Percentiles rank a stretch among this genome's conserved stretches.
Evolutionary conservation across 208 protist species (phyloP).

Genomic region (Acanthamoeba castellanii): DNA sequence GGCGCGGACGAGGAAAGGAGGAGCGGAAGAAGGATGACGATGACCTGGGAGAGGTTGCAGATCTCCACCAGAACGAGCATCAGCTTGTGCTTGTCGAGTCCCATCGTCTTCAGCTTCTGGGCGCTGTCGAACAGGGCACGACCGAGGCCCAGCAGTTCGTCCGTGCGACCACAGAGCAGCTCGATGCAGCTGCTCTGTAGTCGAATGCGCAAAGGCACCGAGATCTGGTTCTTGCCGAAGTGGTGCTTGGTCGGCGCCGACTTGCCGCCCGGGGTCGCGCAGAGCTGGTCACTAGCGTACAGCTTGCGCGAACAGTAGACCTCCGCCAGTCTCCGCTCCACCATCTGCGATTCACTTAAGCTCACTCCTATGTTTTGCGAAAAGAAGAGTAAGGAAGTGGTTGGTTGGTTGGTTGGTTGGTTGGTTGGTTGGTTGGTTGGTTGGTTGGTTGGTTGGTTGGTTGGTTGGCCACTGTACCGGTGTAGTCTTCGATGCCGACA

Average conservation of each 20-base stretch:
- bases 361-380: not conserved
- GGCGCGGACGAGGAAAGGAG: not conserved
- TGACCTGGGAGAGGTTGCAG: slow-evolving; percentile 20
- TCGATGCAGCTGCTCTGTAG: slow-evolving; percentile 52
- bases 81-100: slow-evolving; percentile 65
- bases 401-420: not conserved
- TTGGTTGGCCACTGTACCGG: not conserved
- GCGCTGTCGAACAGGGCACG: slow-evolving; percentile 35
- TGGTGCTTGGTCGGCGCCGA: not conserved
- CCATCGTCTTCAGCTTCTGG: slow-evolving; percentile 51
- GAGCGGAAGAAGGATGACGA: slow-evolving; percentile 14
- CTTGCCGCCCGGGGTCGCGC: not conserved
- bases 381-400: not conserved
- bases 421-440: not conserved
- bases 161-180: not conserved
- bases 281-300: not conserved
- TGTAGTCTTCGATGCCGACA: not conserved
- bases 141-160: slow-evolving; percentile 46
- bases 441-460: too few relatives aligned
- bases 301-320: not conserved
- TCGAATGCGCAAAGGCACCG: slow-evolving; percentile 16
- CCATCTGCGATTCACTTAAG: not conserved
- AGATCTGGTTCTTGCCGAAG: slow-evolving; percentile 49
- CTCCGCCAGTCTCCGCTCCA: not conserved
- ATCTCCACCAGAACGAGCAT: slow-evolving; percentile 43